Evolutionary conservation across 2,329 filamentous ascomycete genomes (phyloP), one percentile per base, ranked within the genome.

Genomic region (Colletotrichum costaricense): DNA sequence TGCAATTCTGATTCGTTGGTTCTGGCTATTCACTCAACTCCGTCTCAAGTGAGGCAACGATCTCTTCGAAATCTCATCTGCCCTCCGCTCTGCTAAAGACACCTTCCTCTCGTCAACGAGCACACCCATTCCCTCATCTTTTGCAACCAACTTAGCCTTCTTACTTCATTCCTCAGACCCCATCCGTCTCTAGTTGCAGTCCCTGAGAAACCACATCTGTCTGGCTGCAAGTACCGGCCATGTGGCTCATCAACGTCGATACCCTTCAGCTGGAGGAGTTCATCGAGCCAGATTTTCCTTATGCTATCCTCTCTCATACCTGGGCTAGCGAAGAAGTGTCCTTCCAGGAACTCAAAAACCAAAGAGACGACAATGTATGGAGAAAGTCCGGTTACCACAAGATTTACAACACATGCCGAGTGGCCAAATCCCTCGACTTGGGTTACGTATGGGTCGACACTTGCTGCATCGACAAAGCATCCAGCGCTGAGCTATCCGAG

Each of bases 251-350:
- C n/a, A 59, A 65, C 11, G 67, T 65, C n/a, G 5, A 58, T 16
- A 71, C 56, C 16, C 46, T 60, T n/a, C 14, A 67, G 7, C 4
- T 60, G 30, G 68, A 67, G n/a, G 55, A 60, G 6, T 56, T 56
- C 24, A 22, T 54, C 9, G 55, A 59, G 16, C 42, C 68, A 4
- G 42, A 42, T 16, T 19, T 67, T 3, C 76, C 76, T 3, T 77
- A 75, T 33, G 76, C 76, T 5, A 76, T 78, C 24, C 73, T 76
- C 14, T 77, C 75, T 0, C 73, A 77, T 57, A 78, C 72, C 2
- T 77, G 74, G 75, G 75, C 60, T 9, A 11, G 57, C 3, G 68
- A 66, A 26, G 72, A 77, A 65, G 67, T 75, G 12, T 46, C 68
- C 4, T 67, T 74, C 19, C 70, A 28, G 12, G 57, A 67, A 28